Evolutionary conservation across 2,329 filamentous ascomycete genomes (phyloP).

Genomic region (Claviceps purpurea): DNA sequence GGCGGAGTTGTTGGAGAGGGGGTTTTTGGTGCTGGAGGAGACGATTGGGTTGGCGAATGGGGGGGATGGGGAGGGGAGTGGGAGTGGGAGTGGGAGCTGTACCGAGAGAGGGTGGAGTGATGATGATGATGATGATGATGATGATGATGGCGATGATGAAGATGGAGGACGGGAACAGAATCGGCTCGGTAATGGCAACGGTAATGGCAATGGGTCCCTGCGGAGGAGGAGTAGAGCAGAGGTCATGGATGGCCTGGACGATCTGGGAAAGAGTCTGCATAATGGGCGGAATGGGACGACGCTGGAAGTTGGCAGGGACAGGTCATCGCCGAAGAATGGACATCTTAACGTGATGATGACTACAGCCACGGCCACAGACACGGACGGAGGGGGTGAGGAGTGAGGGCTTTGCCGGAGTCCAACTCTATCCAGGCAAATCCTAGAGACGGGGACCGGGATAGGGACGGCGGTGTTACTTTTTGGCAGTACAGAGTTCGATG

Average conservation of each 20-base stretch:
- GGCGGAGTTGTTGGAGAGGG: constrained; percentile 66
- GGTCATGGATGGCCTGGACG: constrained; percentile 12
- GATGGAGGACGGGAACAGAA: background rate
- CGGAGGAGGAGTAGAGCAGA: background rate
- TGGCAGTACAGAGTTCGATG: no score
- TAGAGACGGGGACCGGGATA: no score
- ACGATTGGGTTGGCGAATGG: constrained; percentile 42
- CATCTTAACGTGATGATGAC: constrained; percentile 11
- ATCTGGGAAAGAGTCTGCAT: constrained; percentile 5
- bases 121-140: constrained; percentile 8
- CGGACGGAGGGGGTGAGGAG: constrained; percentile 8
- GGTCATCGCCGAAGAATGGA: constrained; percentile 6
- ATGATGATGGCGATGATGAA: constrained; percentile 8
- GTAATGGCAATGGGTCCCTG: background rate
- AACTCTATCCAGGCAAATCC: no score
- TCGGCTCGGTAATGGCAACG: background rate
- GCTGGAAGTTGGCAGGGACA: constrained; percentile 5
- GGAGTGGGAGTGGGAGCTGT: background rate
- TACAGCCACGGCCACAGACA: constrained; percentile 11
- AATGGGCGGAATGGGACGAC: background rate
- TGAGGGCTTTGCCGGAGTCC: background rate
- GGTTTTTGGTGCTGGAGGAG: constrained; percentile 52
- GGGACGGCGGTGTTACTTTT: no score
- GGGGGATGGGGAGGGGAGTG: constrained; percentile 12
- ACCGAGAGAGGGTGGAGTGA: constrained; percentile 18